These are phyloP conservation scores for Microcos paniculata DNA, from an alignment of 345 rosid genomes.

Conservation along the genomic window DNA sequence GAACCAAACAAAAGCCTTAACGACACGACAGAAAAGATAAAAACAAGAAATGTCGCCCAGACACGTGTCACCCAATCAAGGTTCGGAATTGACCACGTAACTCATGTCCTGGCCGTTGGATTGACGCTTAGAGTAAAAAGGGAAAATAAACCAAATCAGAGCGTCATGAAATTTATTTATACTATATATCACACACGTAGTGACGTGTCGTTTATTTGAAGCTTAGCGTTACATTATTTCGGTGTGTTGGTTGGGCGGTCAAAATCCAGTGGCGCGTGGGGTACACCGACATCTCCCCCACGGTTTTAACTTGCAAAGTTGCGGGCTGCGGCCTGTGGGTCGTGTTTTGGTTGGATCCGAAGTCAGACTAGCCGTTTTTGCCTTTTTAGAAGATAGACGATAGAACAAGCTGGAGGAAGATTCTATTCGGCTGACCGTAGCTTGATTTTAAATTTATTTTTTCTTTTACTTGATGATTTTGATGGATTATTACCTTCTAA, in stretches of 20 bases:
- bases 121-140: neutral
- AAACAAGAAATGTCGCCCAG: neutral
- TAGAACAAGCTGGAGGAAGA: too few relatives aligned
- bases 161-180: neutral
- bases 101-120: neutral
- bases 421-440: neutral
- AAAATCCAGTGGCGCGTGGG: slow-evolving; percentile 8
- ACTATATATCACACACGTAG: too few relatives aligned
- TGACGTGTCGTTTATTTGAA: neutral
- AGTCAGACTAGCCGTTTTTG: neutral
- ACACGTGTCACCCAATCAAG: neutral
- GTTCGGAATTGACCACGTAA: slow-evolving; percentile 1
- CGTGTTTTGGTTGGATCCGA: neutral
- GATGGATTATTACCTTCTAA: neutral
- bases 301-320: neutral
- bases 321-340: neutral
- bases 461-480: neutral
- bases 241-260: neutral
- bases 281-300: neutral
- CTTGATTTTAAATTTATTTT: neutral
- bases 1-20: neutral
- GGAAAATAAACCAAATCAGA: neutral
- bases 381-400: neutral
- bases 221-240: neutral
- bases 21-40: neutral